phyloP scores from a whole-genome alignment of 768 basidiomycete genomes.

The Porpolomopsis calyptriformis region DNA sequence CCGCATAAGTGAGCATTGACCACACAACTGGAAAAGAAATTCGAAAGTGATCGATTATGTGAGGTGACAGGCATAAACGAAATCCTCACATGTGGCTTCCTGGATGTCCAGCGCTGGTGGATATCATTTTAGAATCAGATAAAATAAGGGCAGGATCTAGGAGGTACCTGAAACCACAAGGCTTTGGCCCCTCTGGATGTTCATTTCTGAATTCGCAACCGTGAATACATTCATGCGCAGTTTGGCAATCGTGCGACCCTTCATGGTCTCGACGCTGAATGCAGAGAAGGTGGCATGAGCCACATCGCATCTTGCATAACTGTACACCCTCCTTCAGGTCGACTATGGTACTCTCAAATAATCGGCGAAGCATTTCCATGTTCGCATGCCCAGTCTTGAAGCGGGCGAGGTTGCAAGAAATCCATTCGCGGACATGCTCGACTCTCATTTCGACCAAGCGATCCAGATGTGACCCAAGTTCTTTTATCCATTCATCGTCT shows the following conservation, averaged over 20 bases:
- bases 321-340: slow-evolving; percentile 37
- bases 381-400: slow-evolving; percentile 36
- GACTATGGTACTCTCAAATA: slow-evolving; percentile 33
- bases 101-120: slow-evolving; percentile 46
- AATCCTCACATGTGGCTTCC: slow-evolving; percentile 41
- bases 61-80: neutral
- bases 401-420: slow-evolving; percentile 35
- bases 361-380: slow-evolving; percentile 34
- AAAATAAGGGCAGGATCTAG: neutral
- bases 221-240: slow-evolving; percentile 37
- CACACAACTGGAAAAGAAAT: slow-evolving; percentile 33
- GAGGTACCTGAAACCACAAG: slow-evolving; percentile 26
- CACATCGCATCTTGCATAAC: slow-evolving; percentile 40
- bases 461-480: slow-evolving; percentile 29
- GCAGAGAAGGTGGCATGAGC: slow-evolving; percentile 39
- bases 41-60: neutral
- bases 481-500: slow-evolving; percentile 34
- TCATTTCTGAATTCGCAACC: slow-evolving; percentile 35
- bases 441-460: slow-evolving; percentile 32
- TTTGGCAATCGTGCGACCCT: slow-evolving; percentile 38
- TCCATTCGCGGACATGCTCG: slow-evolving; percentile 40
- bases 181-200: slow-evolving; percentile 19
- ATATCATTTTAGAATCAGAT: neutral
- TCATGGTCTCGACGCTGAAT: slow-evolving; percentile 33
- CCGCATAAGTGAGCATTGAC: slow-evolving; percentile 46